These are phyloP conservation scores for Hylodesmum podocarpum DNA, from an alignment of 306 rosid genomes.

Conservation along the genomic window DNA sequence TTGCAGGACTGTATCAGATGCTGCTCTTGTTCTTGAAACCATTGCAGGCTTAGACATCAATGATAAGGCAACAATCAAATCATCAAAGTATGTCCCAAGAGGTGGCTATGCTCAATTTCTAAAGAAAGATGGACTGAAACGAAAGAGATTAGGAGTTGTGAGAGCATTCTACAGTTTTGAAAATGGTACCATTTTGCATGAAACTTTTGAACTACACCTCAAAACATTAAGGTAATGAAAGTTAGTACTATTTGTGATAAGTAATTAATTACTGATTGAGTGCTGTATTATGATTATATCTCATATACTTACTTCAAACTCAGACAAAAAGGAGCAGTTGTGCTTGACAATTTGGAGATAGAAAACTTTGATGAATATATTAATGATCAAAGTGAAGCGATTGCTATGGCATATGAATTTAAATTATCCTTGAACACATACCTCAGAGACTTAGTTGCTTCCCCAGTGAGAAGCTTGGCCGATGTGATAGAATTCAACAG, in stretches of 20 bases:
- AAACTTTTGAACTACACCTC: constrained; percentile 45
- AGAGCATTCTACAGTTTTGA: constrained; percentile 29
- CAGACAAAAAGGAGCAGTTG: constrained; percentile 52
- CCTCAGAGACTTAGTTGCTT: constrained; percentile 42
- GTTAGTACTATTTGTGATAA: neutral
- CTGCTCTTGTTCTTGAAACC: constrained; percentile 58
- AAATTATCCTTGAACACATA: constrained; percentile 51
- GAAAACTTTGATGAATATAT: constrained; percentile 15
- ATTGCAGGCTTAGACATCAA: constrained; percentile 49
- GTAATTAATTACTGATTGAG: neutral
- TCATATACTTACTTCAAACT: constrained; percentile 11
- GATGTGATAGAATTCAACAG: constrained; percentile 61
- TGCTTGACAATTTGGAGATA: constrained; percentile 49
- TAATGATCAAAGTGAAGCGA: constrained; percentile 31
- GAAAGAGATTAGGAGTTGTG: constrained; percentile 66
- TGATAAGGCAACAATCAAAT: constrained; percentile 45
- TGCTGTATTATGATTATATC: neutral
- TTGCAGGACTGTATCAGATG: constrained; percentile 71
- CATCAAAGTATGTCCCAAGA: constrained; percentile 50
- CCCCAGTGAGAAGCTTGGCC: constrained; percentile 49
- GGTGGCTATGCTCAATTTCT: constrained; percentile 63
- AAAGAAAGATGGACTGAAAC: constrained; percentile 46
- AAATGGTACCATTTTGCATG: neutral
- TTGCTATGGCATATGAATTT: constrained; percentile 50
- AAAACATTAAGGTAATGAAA: constrained; percentile 56